phyloP scores from a whole-genome alignment of 108 stramenopile genomes.

The Mediolabrus comicus region DNA sequence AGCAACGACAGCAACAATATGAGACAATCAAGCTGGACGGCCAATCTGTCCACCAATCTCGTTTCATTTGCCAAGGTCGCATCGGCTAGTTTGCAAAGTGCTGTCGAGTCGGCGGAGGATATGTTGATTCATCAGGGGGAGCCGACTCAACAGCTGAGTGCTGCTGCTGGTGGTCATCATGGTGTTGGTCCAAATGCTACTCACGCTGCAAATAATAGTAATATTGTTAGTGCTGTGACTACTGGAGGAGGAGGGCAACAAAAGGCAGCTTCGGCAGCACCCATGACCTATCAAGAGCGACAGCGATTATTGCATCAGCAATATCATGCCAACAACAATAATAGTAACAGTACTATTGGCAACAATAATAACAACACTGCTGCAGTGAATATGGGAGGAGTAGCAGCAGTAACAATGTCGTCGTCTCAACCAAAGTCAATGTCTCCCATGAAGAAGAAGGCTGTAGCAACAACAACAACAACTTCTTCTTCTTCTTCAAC shows the following conservation, averaged over 20 bases:
- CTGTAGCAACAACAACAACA: constrained; percentile 3
- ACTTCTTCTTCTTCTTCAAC: neutral
- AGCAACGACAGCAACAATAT: neutral
- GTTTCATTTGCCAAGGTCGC: constrained; percentile 59
- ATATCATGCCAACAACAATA: constrained; percentile 11
- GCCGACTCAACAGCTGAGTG: neutral
- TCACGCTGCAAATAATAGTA: neutral
- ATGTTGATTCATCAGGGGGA: constrained; percentile 4
- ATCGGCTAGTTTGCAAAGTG: constrained; percentile 42
- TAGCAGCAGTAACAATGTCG: neutral
- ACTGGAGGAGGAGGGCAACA: neutral
- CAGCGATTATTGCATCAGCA: constrained; percentile 27
- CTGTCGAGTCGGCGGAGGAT: constrained; percentile 19
- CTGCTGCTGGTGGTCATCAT: neutral
- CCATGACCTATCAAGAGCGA: constrained; percentile 30
- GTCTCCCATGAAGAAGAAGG: neutral
- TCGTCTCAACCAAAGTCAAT: neutral
- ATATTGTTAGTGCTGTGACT: neutral
- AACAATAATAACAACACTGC: neutral
- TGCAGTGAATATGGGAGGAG: constrained; percentile 2
- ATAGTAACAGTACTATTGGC: neutral
- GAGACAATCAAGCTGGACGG: constrained; percentile 21
- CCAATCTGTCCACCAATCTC: constrained; percentile 20
- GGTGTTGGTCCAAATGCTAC: neutral
- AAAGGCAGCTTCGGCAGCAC: neutral